phyloP scores from a whole-genome alignment of 495 filamentous ascomycete species.

The Penicillium angulare region DNA sequence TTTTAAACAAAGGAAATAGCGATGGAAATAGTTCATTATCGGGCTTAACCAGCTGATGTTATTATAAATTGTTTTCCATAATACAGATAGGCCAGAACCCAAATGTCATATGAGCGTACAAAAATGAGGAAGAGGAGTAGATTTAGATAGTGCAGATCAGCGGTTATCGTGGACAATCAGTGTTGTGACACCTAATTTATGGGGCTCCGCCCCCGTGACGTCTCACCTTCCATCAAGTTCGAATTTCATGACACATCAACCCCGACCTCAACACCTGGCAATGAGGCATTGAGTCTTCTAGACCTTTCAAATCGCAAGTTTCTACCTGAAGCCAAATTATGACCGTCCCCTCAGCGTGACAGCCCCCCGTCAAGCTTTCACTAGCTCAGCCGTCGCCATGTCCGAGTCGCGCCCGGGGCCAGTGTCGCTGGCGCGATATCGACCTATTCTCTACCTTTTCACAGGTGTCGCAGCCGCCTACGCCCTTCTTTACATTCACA shows the following conservation, averaged over 20 bases:
- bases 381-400: constrained; percentile 29
- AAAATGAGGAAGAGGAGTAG: neutral
- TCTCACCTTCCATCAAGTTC: neutral
- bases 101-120: neutral
- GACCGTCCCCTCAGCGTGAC: constrained; percentile 13
- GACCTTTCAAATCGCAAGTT: neutral
- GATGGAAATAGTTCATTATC: neutral
- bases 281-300: neutral
- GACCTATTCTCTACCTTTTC: constrained; percentile 48
- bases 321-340: constrained; percentile 6
- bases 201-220: constrained; percentile 5
- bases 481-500: constrained; percentile 47
- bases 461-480: constrained; percentile 50
- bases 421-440: constrained; percentile 45
- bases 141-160: neutral
- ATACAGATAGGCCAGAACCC: too few relatives aligned
- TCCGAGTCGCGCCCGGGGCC: constrained; percentile 34
- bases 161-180: neutral
- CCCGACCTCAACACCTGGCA: neutral
- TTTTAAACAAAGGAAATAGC: neutral
- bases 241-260: constrained; percentile 2
- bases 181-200: neutral
- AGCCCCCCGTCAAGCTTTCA: constrained; percentile 15
- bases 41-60: neutral
- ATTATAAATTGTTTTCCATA: too few relatives aligned